These are phyloP conservation scores for Emericellopsis terricola DNA, from an alignment of 495 filamentous ascomycete genomes.

Conservation along the genomic window DNA sequence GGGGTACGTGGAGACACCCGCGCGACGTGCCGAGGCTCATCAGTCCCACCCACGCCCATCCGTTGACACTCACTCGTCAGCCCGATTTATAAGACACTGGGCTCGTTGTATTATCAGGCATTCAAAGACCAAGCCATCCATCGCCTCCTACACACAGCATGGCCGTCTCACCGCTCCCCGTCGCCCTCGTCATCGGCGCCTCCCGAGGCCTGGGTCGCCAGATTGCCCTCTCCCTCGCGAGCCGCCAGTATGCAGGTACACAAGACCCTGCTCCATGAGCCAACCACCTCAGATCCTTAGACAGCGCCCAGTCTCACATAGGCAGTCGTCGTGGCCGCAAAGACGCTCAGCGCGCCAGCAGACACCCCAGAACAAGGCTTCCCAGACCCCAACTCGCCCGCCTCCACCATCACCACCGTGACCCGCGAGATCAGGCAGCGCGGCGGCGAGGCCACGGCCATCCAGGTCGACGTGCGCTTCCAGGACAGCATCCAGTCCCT, in stretches of 20 bases:
- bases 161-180: conserved; percentile 7
- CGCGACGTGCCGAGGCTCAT: too few species aligned
- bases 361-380: conserved; percentile 44
- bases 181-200: conserved; percentile 56
- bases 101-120: too few species aligned
- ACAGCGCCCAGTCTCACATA: not conserved
- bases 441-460: conserved; percentile 44
- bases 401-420: conserved; percentile 73
- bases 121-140: too few species aligned
- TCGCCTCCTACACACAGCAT: too few species aligned
- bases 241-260: conserved; percentile 49
- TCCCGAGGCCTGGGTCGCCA: conserved; percentile 68
- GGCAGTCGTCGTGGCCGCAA: conserved; percentile 73
- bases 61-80: too few species aligned
- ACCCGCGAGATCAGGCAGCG: conserved; percentile 55
- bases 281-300: too few species aligned
- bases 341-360: conserved; percentile 48
- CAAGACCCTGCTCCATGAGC: too few species aligned
- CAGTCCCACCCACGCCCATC: too few species aligned
- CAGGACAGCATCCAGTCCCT: conserved; percentile 41
- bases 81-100: too few species aligned
- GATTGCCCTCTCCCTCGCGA: conserved; percentile 56
- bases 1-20: too few species aligned
- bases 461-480: conserved; percentile 54
- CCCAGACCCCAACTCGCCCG: conserved; percentile 61